Percentiles rank a stretch among this genome's conserved stretches.
phyloP scores from a whole-genome alignment of 2,329 filamentous ascomycete genomes.

The Aureobasidium zeae region DNA sequence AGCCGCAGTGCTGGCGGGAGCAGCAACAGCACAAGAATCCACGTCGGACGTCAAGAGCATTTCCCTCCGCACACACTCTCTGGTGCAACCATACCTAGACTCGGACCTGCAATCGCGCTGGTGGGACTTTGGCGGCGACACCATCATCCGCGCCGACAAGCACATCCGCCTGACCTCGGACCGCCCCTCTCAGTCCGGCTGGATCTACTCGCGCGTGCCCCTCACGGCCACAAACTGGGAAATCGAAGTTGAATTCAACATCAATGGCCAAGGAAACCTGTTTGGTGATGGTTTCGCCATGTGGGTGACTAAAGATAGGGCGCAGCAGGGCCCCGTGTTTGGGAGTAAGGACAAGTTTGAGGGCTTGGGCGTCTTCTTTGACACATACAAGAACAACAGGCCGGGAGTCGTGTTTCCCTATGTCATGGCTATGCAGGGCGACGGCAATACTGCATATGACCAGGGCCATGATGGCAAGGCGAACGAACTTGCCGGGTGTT shows the following conservation, averaged over 20 bases:
- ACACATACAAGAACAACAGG: slow-evolving; percentile 99
- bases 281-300: slow-evolving; percentile 96
- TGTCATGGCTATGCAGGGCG: slow-evolving; percentile 96
- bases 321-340: slow-evolving; percentile 71
- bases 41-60: slow-evolving; percentile 28
- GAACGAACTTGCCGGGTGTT: slow-evolving; percentile 89
- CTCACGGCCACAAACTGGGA: slow-evolving; percentile 98
- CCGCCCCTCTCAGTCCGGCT: slow-evolving; percentile 80
- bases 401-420: slow-evolving; percentile 94
- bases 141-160: slow-evolving; percentile 65
- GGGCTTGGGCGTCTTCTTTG: slow-evolving; percentile 88
- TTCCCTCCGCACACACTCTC: slow-evolving; percentile 28
- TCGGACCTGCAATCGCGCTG: slow-evolving; percentile 96
- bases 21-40: slow-evolving; percentile 20
- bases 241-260: slow-evolving; percentile 91
- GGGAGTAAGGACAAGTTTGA: slow-evolving; percentile 83
- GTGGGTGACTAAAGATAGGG: slow-evolving; percentile 95
- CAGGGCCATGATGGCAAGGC: slow-evolving; percentile 90
- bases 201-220: slow-evolving; percentile 88
- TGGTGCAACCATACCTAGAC: slow-evolving; percentile 78
- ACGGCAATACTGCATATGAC: slow-evolving; percentile 82
- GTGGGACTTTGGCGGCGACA: slow-evolving; percentile 98
- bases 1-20: slow-evolving; percentile 22
- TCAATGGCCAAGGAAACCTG: slow-evolving; percentile 78
- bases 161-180: slow-evolving; percentile 91